A percentile compares a stretch with the other conserved stretches of the same genome.
Conservation (phyloP, 768 basidiomycete species). For the Collybiopsis luxurians region DNA sequence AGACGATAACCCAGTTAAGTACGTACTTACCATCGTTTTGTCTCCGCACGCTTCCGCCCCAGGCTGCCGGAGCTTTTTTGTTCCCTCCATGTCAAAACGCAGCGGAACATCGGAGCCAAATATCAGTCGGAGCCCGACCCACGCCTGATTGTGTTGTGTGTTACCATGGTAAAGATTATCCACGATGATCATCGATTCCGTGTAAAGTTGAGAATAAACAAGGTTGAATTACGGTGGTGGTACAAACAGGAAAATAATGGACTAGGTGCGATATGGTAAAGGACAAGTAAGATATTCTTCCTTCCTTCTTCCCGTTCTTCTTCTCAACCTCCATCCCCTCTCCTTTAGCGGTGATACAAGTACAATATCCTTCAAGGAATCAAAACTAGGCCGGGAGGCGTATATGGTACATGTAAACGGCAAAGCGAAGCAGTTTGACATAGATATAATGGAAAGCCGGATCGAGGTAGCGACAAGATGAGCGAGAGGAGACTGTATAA, state of each 20-base stretch:
- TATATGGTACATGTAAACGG: neutral
- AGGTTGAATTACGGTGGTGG: neutral
- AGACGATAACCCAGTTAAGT: too few species aligned
- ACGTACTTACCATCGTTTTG: too few species aligned
- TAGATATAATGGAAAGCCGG: neutral
- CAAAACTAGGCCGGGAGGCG: neutral
- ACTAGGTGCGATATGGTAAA: neutral
- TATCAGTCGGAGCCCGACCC: too few species aligned
- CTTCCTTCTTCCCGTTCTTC: neutral
- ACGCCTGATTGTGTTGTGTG: too few species aligned
- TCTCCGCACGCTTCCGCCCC: too few species aligned
- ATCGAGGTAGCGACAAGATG: neutral
- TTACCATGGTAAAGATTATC: too few species aligned
- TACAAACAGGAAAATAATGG: neutral
- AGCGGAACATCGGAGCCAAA: too few species aligned
- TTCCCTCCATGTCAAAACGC: too few species aligned
- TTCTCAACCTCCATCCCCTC: neutral
- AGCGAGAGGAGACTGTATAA: neutral
- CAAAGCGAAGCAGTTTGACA: neutral
- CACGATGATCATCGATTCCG: neutral
- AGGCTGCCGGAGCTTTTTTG: too few species aligned
- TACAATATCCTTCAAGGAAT: neutral
- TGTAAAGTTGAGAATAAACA: too few species aligned
- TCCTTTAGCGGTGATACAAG: neutral
- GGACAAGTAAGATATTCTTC: neutral